Base-by-base conservation (phyloP, 2,329 filamentous ascomycete species). In the Sarocladiaceae sp. region DNA sequence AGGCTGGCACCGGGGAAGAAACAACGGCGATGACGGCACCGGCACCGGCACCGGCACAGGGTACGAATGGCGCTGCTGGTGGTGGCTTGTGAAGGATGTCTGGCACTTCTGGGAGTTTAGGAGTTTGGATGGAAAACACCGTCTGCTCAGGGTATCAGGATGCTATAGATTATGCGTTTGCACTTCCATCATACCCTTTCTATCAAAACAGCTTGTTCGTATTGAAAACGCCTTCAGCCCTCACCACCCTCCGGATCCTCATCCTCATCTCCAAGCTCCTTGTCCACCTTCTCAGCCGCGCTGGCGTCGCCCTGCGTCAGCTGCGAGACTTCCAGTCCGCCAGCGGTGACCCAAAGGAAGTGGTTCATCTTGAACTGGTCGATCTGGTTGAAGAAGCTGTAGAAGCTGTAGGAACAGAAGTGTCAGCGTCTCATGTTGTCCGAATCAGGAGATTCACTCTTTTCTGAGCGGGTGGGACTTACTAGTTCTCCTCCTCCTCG, bases 401-500 rank as follows among this genome's bases (percentile, higher is more conserved):
- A 81, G 64, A 89, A 89, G 13, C 83, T 87, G 53, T 12, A 11
- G 1, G n/a, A n/a, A n/a, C n/a, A 42, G 34, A n/a, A 15, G 10
- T 16, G 39, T 12, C 60, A 50, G 12, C 33, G n/a, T n/a, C n/a
- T n/a, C n/a, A n/a, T n/a, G n/a, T n/a, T n/a, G n/a, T n/a, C n/a
- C n/a, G n/a, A n/a, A 45, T 42, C 29, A 44, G 40, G 40, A 18
- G 19, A 27, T 27, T 24, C 2, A 16, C 43, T 13, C 6, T 44
- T 4, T 19, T 19, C 6, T 24, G 35, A 24, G 6, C 33, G 7
- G n/a, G 33, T 20, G 15, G 3, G 29, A 78, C 86, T 78, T 73
- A 91, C 86, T 86, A 79, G 59, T 91, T 89, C 51, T 88, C 83
- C 61, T 83, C 80, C 65, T 93, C 87, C 63, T 97, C 93, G 43